Conservation (phyloP, 495 filamentous ascomycete genomes). For the Trichoderma virens region DNA sequence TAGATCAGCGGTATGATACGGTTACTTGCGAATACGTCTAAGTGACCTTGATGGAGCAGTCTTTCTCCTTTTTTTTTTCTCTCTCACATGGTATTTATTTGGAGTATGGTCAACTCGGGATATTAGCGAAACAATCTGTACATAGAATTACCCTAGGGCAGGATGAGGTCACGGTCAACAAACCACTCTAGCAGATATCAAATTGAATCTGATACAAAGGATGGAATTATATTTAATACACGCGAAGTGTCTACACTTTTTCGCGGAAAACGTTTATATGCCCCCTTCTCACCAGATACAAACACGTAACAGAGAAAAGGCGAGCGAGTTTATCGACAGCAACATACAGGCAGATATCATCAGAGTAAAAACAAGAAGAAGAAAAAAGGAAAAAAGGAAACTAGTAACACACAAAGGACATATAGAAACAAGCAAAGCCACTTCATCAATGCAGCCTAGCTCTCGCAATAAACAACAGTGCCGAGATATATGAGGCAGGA, state of each 20-base stretch:
- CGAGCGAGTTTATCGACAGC: neutral
- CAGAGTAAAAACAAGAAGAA: neutral
- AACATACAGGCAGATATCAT: neutral
- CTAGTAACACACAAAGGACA: neutral
- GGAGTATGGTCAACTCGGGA: neutral
- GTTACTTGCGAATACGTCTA: constrained; percentile 30
- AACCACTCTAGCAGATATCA: too few species aligned
- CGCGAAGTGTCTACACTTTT: too few species aligned
- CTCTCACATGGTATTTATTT: neutral
- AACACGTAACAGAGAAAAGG: too few species aligned
- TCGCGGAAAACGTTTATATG: too few species aligned
- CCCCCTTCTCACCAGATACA: too few species aligned
- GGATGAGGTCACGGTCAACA: neutral
- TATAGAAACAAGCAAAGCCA: neutral
- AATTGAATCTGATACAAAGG: too few species aligned
- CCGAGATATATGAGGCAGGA: neutral
- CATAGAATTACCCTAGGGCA: neutral
- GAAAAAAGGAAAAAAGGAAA: neutral
- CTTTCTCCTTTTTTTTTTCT: neutral
- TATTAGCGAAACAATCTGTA: neutral
- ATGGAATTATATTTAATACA: too few species aligned
- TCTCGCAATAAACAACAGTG: neutral
- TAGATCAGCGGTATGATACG: constrained; percentile 22
- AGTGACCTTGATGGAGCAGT: neutral
- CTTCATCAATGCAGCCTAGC: neutral